These are phyloP conservation scores for Rhododendron vialii DNA, from an alignment of 148 eudicot genomes.

Conservation along the genomic window DNA sequence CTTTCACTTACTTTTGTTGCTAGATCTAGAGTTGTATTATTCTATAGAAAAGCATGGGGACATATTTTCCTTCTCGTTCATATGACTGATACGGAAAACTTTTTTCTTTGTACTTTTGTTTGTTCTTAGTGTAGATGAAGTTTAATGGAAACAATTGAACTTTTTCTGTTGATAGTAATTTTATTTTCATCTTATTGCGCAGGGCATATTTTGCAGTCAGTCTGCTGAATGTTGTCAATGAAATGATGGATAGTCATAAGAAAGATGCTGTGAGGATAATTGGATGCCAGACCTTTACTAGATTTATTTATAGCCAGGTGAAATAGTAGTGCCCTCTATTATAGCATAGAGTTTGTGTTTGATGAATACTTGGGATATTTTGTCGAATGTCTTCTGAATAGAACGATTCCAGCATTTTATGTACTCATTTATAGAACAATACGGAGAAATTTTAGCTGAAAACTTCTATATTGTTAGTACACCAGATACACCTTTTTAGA, in stretches of 20 bases:
- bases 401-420: not conserved
- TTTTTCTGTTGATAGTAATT: not conserved
- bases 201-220: conserved; percentile 83
- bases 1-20: not conserved
- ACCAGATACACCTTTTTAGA: not conserved
- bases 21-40: not conserved
- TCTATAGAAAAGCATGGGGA: not conserved
- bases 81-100: not conserved
- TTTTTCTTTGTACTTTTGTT: not conserved
- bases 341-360: not conserved
- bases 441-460: not conserved
- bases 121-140: not conserved
- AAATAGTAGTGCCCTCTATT: not conserved
- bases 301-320: conserved; percentile 84
- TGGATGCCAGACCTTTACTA: conserved; percentile 71
- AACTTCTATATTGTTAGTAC: not conserved
- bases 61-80: not conserved
- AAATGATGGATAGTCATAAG: conserved; percentile 69
- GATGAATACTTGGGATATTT: not conserved
- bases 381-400: not conserved
- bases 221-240: conserved; percentile 59
- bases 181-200: conserved; percentile 16
- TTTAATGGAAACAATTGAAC: not conserved
- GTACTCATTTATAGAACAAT: not conserved
- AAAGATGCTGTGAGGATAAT: conserved; percentile 44